Base-by-base conservation (phyloP, 371 early-diverging fungal genomes). In the Mortierella polycephala region DNA sequence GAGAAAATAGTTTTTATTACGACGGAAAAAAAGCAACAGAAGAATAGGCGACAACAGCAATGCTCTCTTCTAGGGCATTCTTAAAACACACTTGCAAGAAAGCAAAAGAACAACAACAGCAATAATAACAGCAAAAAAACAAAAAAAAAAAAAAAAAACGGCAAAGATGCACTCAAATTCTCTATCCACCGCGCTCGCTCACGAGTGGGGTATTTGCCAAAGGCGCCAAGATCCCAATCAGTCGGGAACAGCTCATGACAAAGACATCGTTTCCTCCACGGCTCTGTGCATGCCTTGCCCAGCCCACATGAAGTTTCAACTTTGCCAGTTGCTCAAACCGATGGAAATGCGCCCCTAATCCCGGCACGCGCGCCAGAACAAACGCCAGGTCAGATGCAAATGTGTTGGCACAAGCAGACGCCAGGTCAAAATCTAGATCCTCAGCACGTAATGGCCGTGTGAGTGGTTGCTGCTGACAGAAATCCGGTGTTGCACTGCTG, bases 251-350 rank as follows among this genome's bases (percentile, higher is more conserved):
- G 52, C 71, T 71, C 77, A 77, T 77, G 18, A 77, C 77, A 77
- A 77, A 77, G n/a, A 77, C 77, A 54, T 77, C 77, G 64, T 77
- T 77, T 4, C 77, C 77, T 20, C 77, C 77, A 18, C 77, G 71
- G 39, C 77, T 77, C 62, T 77, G 77, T 14, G 77, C 77, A 61
- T 77, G 77, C 58, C 71, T 77, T 8, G 77, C 77, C 77, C 77
- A 77, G 7, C 77, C 77, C 3, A 77, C 77, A 56, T 77, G 77
- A 12, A 77, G 64, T 59, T 77, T 77, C 42, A 77, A 54, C 62
- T 77, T 77, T 16, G 77, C 58, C 40, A 77, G 50, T 39, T 77
- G 77, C 39, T 77, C 77, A 40, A 77, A 77, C 49, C 77, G 71
- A 56, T 77, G 77, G 51, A 77, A 71, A 58, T 77, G 77, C 6